Conservation (phyloP, 768 basidiomycete species). For the Trametes cingulata region DNA sequence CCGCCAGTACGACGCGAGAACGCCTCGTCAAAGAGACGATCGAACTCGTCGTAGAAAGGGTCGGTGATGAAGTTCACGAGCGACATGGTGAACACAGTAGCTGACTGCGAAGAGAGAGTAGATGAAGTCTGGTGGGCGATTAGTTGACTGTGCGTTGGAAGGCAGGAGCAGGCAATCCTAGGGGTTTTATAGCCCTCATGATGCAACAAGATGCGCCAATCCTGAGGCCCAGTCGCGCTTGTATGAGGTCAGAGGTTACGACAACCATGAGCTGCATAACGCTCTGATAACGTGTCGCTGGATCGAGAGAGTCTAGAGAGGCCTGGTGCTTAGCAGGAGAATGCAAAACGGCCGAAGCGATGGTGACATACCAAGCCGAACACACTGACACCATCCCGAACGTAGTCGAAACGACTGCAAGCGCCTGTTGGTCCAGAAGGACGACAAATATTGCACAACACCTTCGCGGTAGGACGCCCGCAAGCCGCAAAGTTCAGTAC, state of each 20-base stretch:
- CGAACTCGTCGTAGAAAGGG: conserved; percentile 43
- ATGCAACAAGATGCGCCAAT: not conserved
- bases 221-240: not conserved
- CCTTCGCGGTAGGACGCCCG: too few relatives aligned
- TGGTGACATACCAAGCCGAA: not conserved
- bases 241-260: conserved; percentile 14
- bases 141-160: not conserved
- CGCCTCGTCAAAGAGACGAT: conserved; percentile 45
- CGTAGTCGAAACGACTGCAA: not conserved
- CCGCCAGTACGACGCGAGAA: conserved; percentile 27
- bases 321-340: not conserved
- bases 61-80: conserved; percentile 42
- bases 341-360: not conserved
- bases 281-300: not conserved
- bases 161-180: not conserved
- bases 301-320: not conserved
- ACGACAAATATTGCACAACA: too few relatives aligned
- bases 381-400: not conserved
- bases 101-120: not conserved
- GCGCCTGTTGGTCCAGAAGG: too few relatives aligned
- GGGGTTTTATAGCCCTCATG: not conserved
- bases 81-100: conserved; percentile 26
- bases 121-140: not conserved
- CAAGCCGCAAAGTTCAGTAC: too few relatives aligned
- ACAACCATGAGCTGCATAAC: conserved; percentile 1